Evolutionary conservation across 2,329 filamentous ascomycete species (phyloP).

Genomic region (Venturiaceae sp.): DNA sequence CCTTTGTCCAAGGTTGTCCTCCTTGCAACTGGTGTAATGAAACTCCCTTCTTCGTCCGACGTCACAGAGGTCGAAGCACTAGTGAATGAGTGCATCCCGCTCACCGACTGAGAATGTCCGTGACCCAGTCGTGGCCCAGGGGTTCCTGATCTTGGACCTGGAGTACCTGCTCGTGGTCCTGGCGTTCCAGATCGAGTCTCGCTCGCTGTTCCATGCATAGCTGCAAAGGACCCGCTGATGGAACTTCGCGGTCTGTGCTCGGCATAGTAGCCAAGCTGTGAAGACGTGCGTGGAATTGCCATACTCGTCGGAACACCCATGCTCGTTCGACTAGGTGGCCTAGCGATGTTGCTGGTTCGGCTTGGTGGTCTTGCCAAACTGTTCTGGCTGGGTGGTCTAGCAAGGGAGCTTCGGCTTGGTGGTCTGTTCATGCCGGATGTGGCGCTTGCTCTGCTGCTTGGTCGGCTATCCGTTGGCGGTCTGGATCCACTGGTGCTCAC

Average conservation of each 20-base stretch:
- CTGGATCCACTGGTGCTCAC: constrained; percentile 13
- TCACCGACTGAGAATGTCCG: constrained; percentile 18
- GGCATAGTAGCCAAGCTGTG: constrained; percentile 41
- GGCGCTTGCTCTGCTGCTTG: constrained; percentile 62
- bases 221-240: constrained; percentile 46
- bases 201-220: constrained; percentile 31
- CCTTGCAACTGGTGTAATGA: constrained; percentile 34
- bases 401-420: constrained; percentile 2
- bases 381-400: background rate
- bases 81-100: constrained; percentile 14
- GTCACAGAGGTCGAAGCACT: constrained; percentile 25
- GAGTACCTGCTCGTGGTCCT: background rate
- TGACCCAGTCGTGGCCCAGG: constrained; percentile 8
- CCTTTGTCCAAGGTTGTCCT: constrained; percentile 33
- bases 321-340: constrained; percentile 58
- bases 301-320: constrained; percentile 18
- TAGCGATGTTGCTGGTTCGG: constrained; percentile 22
- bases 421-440: constrained; percentile 30
- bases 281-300: constrained; percentile 44
- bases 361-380: background rate
- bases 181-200: background rate
- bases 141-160: background rate
- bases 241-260: constrained; percentile 57
- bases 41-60: constrained; percentile 35
- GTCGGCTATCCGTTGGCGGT: constrained; percentile 40